Evolutionary conservation across 164 flowering plant species (phyloP), one percentile per base, ranked within the genome.

Genomic region (Kalanchoe fedtschenkoi): DNA sequence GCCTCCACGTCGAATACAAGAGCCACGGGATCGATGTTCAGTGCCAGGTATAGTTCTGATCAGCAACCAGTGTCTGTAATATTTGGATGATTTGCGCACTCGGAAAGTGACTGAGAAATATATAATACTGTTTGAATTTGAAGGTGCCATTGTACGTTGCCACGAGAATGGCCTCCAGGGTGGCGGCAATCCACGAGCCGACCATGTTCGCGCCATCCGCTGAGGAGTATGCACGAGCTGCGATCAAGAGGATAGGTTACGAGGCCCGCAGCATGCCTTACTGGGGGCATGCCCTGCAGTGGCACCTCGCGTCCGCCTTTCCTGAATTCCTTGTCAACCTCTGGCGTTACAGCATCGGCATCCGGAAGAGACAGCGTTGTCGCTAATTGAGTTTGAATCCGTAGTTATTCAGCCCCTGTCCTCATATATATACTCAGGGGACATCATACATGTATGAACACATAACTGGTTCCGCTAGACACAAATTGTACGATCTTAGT

Each of bases 251-350:
- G 8, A 76, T 83, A 0, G 88, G 88, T 2, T 72, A 75, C 22
- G 80, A 74, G 32, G 34, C 68, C 2, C 41, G 79, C 64, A 76
- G 85, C 71, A 73, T 70, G 2, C 88, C 88, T 11, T 79, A 73
- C 34, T 81, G 85, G 85, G 19, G 82, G 41, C 88, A 83, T 62
- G 75, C 83, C 0, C 30, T 81, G 1, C 85, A 79, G n/a, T 79
- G 83, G 82, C 67, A 21, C 61, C 24, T 58, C 24, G 56, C 56
- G 13, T 51, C 56, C 2, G 56, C 32, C 32, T 26, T 3, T 6
- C 56, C 56, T 1, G 54, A 21, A 14, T 51, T 0, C 56, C 56
- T 51, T 29, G 32, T 51, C 0, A 11, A 51, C 32, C n/a, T 51
- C 56, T 51, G 56, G 56, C 56, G 56, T 4, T 51, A 51, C 32